Conservation (phyloP, 1,284 basidiomycete species). For the Moniliophthora roreri region DNA sequence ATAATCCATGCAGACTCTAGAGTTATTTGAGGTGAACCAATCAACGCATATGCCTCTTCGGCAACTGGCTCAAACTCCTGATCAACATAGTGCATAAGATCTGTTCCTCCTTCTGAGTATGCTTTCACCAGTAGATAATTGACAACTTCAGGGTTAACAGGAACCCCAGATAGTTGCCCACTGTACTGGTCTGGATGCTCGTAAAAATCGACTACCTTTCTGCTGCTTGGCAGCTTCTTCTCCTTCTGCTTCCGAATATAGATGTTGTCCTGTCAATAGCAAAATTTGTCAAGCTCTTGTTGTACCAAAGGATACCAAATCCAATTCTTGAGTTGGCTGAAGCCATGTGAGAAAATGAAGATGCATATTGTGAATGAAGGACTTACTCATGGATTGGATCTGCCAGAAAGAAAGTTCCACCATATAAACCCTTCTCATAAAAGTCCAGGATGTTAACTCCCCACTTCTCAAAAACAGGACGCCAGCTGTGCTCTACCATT, state of each 20-base stretch:
- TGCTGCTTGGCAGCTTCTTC: slow-evolving; percentile 21
- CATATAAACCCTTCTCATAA: slow-evolving; percentile 12
- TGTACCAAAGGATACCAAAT: slow-evolving; percentile 23
- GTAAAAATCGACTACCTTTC: slow-evolving; percentile 19
- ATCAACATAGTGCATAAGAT: no score
- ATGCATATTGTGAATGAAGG: no score
- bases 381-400: no score
- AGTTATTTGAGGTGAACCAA: no score
- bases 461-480: slow-evolving; percentile 14
- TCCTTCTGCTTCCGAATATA: slow-evolving; percentile 13
- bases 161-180: no score
- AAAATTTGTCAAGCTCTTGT: slow-evolving; percentile 18
- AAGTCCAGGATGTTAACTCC: slow-evolving; percentile 18
- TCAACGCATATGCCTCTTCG: no score
- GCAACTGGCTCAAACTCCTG: no score
- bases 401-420: slow-evolving; percentile 7
- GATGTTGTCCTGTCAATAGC: slow-evolving; percentile 19
- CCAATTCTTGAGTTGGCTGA: slow-evolving; percentile 15
- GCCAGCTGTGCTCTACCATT: slow-evolving; percentile 23
- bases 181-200: no score
- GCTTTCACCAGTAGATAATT: no score
- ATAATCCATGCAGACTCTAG: no score
- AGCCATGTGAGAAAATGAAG: not conserved
- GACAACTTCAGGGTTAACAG: no score
- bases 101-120: no score